phyloP scores from a whole-genome alignment of 2,329 filamentous ascomycete genomes.

The Nectriaceae sp. region DNA sequence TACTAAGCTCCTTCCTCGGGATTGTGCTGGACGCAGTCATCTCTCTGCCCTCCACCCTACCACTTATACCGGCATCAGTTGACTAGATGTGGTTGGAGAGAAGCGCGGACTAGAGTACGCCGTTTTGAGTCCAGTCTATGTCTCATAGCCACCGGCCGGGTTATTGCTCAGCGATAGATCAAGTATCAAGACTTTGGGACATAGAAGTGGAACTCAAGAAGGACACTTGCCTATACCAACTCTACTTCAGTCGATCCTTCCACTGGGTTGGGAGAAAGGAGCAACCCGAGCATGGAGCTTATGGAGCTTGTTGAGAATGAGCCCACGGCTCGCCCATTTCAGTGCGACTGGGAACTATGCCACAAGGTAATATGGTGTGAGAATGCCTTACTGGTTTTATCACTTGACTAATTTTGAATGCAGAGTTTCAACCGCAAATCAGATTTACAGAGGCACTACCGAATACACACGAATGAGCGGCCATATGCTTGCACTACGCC shows the following conservation, averaged over 20 bases:
- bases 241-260: too few relatives aligned
- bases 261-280: too few relatives aligned
- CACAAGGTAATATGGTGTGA: constrained; percentile 63
- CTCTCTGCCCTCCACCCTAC: not conserved
- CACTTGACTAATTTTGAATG: constrained; percentile 11
- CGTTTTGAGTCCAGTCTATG: too few relatives aligned
- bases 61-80: not conserved
- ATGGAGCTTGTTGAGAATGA: constrained; percentile 67
- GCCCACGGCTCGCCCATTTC: constrained; percentile 61
- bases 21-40: not conserved
- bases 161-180: too few relatives aligned
- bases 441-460: constrained; percentile 68
- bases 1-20: not conserved
- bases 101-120: too few relatives aligned
- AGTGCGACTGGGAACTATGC: constrained; percentile 64
- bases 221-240: too few relatives aligned
- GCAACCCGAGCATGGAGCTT: constrained; percentile 51
- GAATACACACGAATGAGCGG: constrained; percentile 72
- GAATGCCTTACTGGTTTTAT: not conserved
- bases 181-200: too few relatives aligned
- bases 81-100: too few relatives aligned
- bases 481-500: constrained; percentile 63
- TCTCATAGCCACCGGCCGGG: too few relatives aligned
- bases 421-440: constrained; percentile 75
- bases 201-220: too few relatives aligned